Base-by-base conservation (phyloP, 2,329 filamentous ascomycete genomes). In the Ophiosphaerella narmari region DNA sequence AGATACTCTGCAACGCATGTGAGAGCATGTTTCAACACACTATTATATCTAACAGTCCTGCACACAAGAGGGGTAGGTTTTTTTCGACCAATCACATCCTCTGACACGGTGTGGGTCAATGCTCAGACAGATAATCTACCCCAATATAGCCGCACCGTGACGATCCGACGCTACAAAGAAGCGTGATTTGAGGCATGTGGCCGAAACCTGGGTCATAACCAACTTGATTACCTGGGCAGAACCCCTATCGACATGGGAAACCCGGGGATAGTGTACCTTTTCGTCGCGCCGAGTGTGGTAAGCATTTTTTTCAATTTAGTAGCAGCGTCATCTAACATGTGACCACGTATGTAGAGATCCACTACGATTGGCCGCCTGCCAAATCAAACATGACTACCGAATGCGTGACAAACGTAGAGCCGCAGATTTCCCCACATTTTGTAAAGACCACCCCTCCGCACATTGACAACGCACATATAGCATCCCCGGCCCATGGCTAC, bases 381-480 rank as follows among this genome's bases (percentile, higher is more conserved):
- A 16, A 41, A 47, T 47, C 45, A 40, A 29, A 31, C 3, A 8
- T 5, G 5, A 14, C 5, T 16, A 7, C 11, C 21, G 42, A 42
- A 48, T 48, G 33, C 32, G 11, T 23, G 7, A 40, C 42, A 33
- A 37, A 14, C 9, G 14, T 38, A 49, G 44, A 60, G 53, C 55
- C 53, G 55, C 53, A 47, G 45, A 31, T 29, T 40, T 49, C 43
- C 52, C 53, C 50, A 57, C 43, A 45, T 13, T 31, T 18, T 43
- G 32, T 14, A 48, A 29, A 11, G 31, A 51, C 23, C 5, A 24
- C 35, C 47, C 51, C 21, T 18, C 21, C 36, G 18, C 26, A 51
- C 35, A 41, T 53, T 47, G 48, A 52, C 43, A 34, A 43, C 32
- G 33, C 39, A 48, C 46, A 50, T 50, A 56, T 57, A 59, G 57